Base-by-base conservation (phyloP, 768 basidiomycete species). In the Pulveroboletus sp. region DNA sequence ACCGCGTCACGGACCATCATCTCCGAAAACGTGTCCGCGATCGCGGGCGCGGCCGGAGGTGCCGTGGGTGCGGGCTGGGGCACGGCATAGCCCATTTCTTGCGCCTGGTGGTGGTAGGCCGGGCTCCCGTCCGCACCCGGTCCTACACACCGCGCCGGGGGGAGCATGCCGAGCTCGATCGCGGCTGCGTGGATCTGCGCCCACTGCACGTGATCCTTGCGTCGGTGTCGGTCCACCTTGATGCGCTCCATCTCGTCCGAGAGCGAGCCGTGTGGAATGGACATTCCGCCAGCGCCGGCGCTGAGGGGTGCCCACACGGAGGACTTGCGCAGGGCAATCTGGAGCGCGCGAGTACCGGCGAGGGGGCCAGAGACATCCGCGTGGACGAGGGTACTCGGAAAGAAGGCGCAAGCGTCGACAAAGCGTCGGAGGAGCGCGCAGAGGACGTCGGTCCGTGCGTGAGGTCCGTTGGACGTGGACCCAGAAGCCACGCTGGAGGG, bases 201-300 rank as follows among this genome's bases (percentile, higher is more conserved):
- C 82, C 82, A 84, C 45, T 81, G 79, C 1, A 84, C 78, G 51
- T 84, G 75, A 47, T 83, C 81, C 47, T 82, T 83, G 47, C 80
- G 73, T 4, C 80, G 71, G 55, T 82, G 80, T 37, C 82, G 71
- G 46, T 84, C 82, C 20, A 59, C 65, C 19, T 80, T 80, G 47
- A 83, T 81, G 16, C 82, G 73, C 48, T 82, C 79, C 77, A 84
- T 78, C 59, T 83, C 80, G 55, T 81, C 81, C 7, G 75, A 70
- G 42, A 82, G 67, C 17, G 78, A 77, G 0, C 65, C 50, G 5
- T 62, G 56, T 10, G 45, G 37, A 5, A 55, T 5, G 31, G 12
- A 27, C 9, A 6, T 14, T 27, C 22, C 26, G 7, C 6, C 7
- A 4, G 5, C 8, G 13, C 17, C 22, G 16, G 11, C 16, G 44